Evolutionary conservation across 2,329 filamentous ascomycete species (phyloP).

Genomic region (Mycosphaerelloides madeirae): DNA sequence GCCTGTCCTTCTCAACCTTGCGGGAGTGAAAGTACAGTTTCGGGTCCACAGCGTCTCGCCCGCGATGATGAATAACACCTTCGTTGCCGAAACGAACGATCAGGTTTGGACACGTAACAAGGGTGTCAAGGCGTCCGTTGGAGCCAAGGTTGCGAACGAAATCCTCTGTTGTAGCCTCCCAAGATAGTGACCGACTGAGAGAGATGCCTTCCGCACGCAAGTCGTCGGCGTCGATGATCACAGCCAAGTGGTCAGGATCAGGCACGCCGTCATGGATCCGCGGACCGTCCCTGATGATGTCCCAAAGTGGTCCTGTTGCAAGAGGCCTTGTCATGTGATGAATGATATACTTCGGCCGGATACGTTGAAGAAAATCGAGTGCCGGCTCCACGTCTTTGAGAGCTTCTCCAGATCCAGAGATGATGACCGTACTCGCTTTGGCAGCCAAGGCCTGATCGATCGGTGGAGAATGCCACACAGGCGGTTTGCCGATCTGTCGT

Average conservation of each 20-base stretch:
- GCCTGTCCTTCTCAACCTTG: slow-evolving; percentile 21
- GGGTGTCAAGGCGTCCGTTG: slow-evolving; percentile 31
- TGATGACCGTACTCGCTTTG: slow-evolving; percentile 27
- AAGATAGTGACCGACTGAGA: slow-evolving; percentile 30
- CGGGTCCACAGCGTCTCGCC: slow-evolving; percentile 32
- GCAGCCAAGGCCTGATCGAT: slow-evolving; percentile 19
- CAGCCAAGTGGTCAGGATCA: slow-evolving; percentile 30
- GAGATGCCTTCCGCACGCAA: slow-evolving; percentile 32
- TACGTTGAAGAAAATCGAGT: slow-evolving; percentile 30
- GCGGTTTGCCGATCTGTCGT: slow-evolving; percentile 23
- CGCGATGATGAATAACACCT: slow-evolving; percentile 32
- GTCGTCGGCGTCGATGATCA: slow-evolving; percentile 33
- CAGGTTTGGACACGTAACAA: slow-evolving; percentile 33
- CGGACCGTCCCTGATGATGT: slow-evolving; percentile 31
- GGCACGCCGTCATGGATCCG: slow-evolving; percentile 27
- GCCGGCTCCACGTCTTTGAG: slow-evolving; percentile 31
- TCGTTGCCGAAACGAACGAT: slow-evolving; percentile 33
- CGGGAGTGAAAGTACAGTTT: slow-evolving; percentile 31
- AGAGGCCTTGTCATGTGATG: slow-evolving; percentile 33
- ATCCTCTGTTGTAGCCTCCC: slow-evolving; percentile 32
- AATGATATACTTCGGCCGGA: slow-evolving; percentile 29
- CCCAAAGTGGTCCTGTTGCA: slow-evolving; percentile 31
- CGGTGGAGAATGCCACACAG: slow-evolving; percentile 28
- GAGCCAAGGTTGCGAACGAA: slow-evolving; percentile 33
- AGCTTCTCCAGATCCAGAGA: slow-evolving; percentile 30